Conservation (phyloP, 148 eudicot genomes). For the Camellia lanceoleosa region DNA sequence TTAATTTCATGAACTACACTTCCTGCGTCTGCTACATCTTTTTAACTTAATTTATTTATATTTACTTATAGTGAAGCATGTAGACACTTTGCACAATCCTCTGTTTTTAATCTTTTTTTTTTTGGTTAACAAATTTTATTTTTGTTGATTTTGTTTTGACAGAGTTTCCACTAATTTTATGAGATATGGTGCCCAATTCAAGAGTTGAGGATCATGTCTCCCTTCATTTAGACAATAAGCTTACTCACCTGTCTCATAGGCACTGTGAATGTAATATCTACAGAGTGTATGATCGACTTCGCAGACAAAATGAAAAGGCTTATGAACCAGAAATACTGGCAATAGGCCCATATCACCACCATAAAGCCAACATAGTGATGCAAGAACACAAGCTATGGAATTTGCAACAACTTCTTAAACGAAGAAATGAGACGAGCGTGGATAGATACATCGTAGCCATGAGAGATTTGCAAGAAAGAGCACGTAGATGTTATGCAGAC, state of each 20-base stretch:
- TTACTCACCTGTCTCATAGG: not conserved
- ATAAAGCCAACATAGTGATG: constrained; percentile 21
- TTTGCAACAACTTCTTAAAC: constrained; percentile 14
- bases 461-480: not conserved
- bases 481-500: constrained; percentile 23
- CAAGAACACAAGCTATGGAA: constrained; percentile 20
- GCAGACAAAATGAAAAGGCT: constrained; percentile 15
- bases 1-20: too few species aligned
- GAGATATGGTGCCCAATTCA: not conserved
- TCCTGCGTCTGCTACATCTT: too few species aligned
- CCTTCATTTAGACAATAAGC: not conserved
- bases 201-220: not conserved
- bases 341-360: constrained; percentile 31
- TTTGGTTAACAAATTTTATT: not conserved
- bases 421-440: not conserved
- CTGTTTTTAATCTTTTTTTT: too few species aligned
- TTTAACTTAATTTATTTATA: too few species aligned
- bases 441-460: constrained; percentile 9
- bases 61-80: too few species aligned
- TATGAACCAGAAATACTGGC: constrained; percentile 28
- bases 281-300: constrained; percentile 14
- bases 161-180: not conserved
- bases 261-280: constrained; percentile 10
- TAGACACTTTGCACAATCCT: too few species aligned
- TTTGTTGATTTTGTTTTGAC: not conserved